Base-by-base conservation (phyloP, 805 yeast genomes). In the Candida odintsovae region DNA sequence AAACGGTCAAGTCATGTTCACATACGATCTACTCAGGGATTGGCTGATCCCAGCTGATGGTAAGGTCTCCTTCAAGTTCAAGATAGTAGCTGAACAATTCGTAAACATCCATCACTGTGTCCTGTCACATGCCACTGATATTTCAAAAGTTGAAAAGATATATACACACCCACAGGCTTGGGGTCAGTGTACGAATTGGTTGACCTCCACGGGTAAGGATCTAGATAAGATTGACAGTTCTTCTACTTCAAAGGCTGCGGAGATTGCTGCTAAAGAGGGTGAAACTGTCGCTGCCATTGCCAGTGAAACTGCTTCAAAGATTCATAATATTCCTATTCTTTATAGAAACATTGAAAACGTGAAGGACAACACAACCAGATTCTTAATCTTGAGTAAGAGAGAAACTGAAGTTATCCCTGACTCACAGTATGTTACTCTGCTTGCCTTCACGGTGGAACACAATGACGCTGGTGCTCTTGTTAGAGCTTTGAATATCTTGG, bases 81-180 rank as follows among this genome's bases (percentile, higher is more conserved):
- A 67, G 33, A 77, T 89, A 3, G 73, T 84, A 4, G 92, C 80
- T 1, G 96, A 89, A 54, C 92, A 87, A 53, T 84, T 80, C 58
- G 97, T 92, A 2, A 64, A 84, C 1, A 87, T 92, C 49, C 83
- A 81, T 48, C 98, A 94, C 67, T 83, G 84, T 62, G 70, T 92
- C 35, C 69, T 82, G 50, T 66, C 82, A 5, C 68, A 63, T 51
- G 72, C 77, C 9, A 55, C 59, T 40, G 71, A 70, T 29, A 53
- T 83, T 3, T 52, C 62, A 1, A 62, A 72, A 13, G 75, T 90
- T 43, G 65, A 61, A 15, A 76, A 72, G 28, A 75, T 92, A 18
- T 87, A 86, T 67, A 86, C 97, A 3, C 99, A 92, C 65, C 97
- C 99, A 2, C 99, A 92, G 64, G 99, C 90, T 0, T 92, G 99